Base-by-base conservation (phyloP, 2,329 filamentous ascomycete genomes). In the Colletotrichum agaves region DNA sequence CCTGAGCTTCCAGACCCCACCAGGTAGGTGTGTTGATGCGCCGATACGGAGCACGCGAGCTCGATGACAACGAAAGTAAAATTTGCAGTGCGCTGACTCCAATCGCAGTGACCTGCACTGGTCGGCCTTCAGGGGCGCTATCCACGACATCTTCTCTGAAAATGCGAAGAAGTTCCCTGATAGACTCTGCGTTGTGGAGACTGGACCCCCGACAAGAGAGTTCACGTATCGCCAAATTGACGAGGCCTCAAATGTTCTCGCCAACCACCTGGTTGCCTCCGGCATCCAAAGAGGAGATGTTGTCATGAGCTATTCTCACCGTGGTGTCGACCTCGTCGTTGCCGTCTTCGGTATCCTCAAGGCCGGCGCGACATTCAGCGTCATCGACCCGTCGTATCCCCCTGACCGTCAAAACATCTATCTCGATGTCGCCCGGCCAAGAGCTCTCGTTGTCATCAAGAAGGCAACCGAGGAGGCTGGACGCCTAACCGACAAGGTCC, bases 141-240 rank as follows among this genome's bases (percentile, higher is more conserved):
- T 94, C 72, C 90, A 93, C 73, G 87, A 92, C 64, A 87, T 90
- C 70, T 94, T 94, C 74, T 80, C 82, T 62, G 78, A 80, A 50
- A 91, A 92, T 80, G 93, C 93, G 8, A 78, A 85, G 75, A 85
- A 81, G 69, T 84, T 92, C 74, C 93, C 93, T 1, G 88, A 93
- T 44, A 74, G 78, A 37, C 72, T 74, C 1, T 88, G 85, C 66
- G 84, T 87, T 39, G 75, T 78, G 11, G 85, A 87, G 73, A 87
- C 85, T 59, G 46, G 19, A 11, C 53, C 27, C 13, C 84, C 89
- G 7, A 83, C 89, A 76, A 85, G 92, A 70, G 81, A 80, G 55
- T 98, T 96, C 79, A 95, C 90, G 23, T 98, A 98, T 78, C 84
- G 84, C 71, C 93, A 97, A 74, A 97, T 98, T 75, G 87, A 94